Conservation (phyloP, 352 stramenopile genomes). For the Phytophthora capsici region DNA sequence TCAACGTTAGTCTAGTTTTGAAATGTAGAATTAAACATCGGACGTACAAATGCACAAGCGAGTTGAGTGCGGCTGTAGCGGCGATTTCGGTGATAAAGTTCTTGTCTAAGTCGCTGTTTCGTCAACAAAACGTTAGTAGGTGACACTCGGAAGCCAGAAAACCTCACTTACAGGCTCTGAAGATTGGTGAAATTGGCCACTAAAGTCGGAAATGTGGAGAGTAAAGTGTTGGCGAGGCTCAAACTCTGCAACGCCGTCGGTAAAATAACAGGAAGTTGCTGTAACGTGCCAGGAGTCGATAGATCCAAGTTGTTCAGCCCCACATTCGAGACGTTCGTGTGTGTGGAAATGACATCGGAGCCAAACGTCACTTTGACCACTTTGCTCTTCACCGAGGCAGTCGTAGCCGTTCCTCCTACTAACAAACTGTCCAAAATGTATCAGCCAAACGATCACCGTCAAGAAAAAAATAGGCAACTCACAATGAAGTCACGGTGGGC, state of each 20-base stretch:
- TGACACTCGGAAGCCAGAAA: not conserved
- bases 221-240: conserved; percentile 40
- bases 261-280: conserved; percentile 33
- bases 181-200: conserved; percentile 47
- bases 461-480: not conserved
- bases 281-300: conserved; percentile 20
- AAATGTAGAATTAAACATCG: not conserved
- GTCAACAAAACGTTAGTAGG: conserved; percentile 13
- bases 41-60: conserved; percentile 57
- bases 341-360: conserved; percentile 33
- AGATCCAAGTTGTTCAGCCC: conserved; percentile 44
- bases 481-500: conserved; percentile 37
- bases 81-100: conserved; percentile 45
- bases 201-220: conserved; percentile 37
- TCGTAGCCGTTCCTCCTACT: conserved; percentile 26
- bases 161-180: conserved; percentile 29
- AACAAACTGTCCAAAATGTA: conserved; percentile 22
- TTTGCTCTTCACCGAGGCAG: conserved; percentile 40
- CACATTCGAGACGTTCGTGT: conserved; percentile 36
- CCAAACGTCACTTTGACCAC: conserved; percentile 41
- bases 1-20: not conserved
- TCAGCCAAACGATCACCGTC: not conserved
- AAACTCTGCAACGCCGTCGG: conserved; percentile 30
- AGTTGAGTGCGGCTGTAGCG: conserved; percentile 39
- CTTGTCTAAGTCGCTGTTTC: conserved; percentile 36